Evolutionary conservation across 192 early-diverging fungal species (phyloP).

Genomic region (Thamnidium elegans): DNA sequence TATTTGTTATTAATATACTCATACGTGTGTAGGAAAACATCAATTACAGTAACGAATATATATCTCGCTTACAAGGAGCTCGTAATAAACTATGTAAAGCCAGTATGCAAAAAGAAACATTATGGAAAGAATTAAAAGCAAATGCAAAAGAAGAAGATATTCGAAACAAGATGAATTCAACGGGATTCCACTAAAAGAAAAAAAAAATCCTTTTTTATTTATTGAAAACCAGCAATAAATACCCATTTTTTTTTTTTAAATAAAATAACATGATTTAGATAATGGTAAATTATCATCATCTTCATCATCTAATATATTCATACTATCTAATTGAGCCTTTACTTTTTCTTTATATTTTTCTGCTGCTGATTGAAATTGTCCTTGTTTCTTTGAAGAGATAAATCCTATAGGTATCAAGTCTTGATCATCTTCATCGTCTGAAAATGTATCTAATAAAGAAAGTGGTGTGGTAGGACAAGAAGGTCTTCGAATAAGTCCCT

Average conservation of each 20-base stretch:
- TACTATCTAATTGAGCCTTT: conserved; percentile 6
- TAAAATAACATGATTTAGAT: conserved; percentile 1
- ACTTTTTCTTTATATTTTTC: conserved; percentile 29
- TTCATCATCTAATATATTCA: conserved; percentile 1
- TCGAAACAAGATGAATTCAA: conserved; percentile 10
- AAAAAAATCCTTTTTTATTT: too few relatives aligned
- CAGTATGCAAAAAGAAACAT: conserved; percentile 46
- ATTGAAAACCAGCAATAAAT: too few relatives aligned
- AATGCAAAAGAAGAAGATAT: conserved; percentile 34
- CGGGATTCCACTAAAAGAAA: too few relatives aligned
- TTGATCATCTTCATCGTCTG: conserved; percentile 22
- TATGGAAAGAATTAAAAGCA: conserved; percentile 46
- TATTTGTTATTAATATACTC: neutral
- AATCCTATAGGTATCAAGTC: conserved; percentile 15
- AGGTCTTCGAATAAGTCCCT: conserved; percentile 2
- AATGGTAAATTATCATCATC: conserved; percentile 20
- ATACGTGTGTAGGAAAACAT: conserved; percentile 48
- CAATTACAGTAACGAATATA: conserved; percentile 57
- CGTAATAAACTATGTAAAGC: conserved; percentile 51
- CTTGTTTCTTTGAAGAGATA: neutral
- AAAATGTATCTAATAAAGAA: conserved; percentile 8
- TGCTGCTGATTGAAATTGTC: conserved; percentile 20
- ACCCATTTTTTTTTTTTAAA: neutral
- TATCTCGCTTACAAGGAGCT: conserved; percentile 50
- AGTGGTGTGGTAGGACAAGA: conserved; percentile 3